phyloP scores from a whole-genome alignment of 176 grass and related monocot species.

The Hordeum vulgare region DNA sequence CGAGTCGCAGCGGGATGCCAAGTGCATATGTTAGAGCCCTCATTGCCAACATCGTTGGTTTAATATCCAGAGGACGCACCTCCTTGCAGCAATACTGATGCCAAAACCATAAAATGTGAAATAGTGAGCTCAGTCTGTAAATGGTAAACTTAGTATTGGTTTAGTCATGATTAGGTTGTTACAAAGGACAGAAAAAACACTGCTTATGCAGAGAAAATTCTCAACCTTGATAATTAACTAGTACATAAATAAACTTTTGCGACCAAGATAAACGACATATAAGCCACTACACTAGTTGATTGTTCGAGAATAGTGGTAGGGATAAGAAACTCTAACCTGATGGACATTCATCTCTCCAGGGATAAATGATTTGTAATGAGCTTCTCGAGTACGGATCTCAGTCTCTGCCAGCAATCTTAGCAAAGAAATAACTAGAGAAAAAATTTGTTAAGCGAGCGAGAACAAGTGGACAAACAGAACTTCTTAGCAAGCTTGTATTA shows the following conservation, averaged over 20 bases:
- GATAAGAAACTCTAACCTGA: not conserved
- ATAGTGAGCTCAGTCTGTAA: not conserved
- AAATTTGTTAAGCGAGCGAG: not conserved
- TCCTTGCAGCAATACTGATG: not conserved
- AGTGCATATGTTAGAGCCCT: slow-evolving; percentile 14
- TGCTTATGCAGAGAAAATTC: not conserved
- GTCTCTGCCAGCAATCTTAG: slow-evolving; percentile 21
- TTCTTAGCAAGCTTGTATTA: not conserved
- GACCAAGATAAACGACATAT: not conserved
- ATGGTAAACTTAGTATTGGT: not conserved
- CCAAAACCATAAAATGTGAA: not conserved
- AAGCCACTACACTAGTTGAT: not conserved
- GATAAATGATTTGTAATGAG: not conserved
- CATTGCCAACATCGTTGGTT: not conserved
- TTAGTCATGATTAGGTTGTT: not conserved
- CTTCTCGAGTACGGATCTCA: not conserved
- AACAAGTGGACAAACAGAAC: slow-evolving; percentile 6
- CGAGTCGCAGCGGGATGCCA: slow-evolving; percentile 11
- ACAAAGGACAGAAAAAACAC: not conserved
- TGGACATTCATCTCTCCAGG: not conserved
- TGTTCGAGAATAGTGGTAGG: not conserved
- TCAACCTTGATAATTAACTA: not conserved
- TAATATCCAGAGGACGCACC: not conserved
- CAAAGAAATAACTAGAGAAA: slow-evolving; percentile 14
- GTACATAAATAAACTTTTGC: not conserved